Base-by-base conservation (phyloP, 257 asterid species). In the Solanum pennellii region DNA sequence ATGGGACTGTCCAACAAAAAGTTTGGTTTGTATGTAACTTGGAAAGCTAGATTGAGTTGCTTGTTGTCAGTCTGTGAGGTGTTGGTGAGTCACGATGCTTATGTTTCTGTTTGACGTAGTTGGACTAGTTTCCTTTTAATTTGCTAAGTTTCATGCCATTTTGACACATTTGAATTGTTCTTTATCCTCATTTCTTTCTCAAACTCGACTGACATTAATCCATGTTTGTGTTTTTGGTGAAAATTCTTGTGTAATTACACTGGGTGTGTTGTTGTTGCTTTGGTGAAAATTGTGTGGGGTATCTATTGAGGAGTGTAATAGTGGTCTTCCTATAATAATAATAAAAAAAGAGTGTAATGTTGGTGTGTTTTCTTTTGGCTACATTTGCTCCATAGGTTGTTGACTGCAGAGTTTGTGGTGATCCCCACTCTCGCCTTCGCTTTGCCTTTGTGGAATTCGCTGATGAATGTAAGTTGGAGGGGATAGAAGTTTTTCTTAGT, bases 361-460 rank as follows among this genome's bases (percentile, higher is more conserved):
- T 25, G 65, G 9, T 10, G 41, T 27, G 71, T 9, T 82, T 18
- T 82, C 12, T 60, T 79, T 37, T 90, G 47, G 65, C 42, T 83
- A n/a, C 44, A 35, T 80, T 85, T 87, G 13, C 77, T 89, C 87
- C 83, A 42, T 93, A 97, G 99, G 99, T 97, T 92, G 94, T 94
- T 90, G 99, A 97, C 90, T 97, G 99, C 60, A 96, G 99, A 82
- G 97, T 97, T 85, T 97, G 99, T 90, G 99, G 99, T 45, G 99
- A 97, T 88, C 98, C 99, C 47, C 98, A 96, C 91, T 97, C 99
- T 87, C 98, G 97, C 87, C 98, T 94, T 84, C 99, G 99, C 89
- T 97, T 97, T 89, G 99, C 99, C 60, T 97, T 97, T 88, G 99
- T 97, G 45, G 99, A 97, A 91, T 97, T 97, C 91, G 89, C 95